A percentile compares a stretch with the other conserved stretches of the same genome.
Evolutionary conservation across 768 basidiomycete genomes (phyloP).

Genomic region (Ephemerocybe angulata): DNA sequence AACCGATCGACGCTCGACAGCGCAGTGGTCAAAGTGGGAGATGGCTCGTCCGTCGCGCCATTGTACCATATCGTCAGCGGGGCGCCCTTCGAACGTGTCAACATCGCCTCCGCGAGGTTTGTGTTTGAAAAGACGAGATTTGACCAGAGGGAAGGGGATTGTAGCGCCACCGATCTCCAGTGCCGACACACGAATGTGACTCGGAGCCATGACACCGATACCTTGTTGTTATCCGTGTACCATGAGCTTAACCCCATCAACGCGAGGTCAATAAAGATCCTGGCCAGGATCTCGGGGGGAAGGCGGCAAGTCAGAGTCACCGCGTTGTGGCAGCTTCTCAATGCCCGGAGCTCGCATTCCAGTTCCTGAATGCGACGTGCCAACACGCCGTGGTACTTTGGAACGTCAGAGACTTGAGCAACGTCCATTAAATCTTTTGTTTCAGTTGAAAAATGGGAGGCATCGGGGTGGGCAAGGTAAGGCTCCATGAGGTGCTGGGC

Average conservation of each 20-base stretch:
- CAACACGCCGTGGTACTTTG: not conserved
- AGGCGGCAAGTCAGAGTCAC: not conserved
- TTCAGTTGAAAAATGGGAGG: not conserved
- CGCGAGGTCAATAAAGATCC: not conserved
- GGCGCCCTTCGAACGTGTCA: not conserved
- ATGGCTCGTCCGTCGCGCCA: not conserved
- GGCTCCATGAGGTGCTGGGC: not conserved
- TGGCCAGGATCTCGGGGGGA: not conserved
- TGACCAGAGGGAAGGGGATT: not conserved
- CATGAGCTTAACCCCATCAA: not conserved
- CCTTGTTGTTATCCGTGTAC: not conserved
- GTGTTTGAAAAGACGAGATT: not conserved
- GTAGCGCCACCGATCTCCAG: not conserved
- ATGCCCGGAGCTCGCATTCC: not conserved
- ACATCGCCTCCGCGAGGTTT: not conserved
- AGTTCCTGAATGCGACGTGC: not conserved
- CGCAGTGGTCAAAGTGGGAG: constrained; percentile 34
- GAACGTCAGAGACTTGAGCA: not conserved
- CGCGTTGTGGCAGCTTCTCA: not conserved
- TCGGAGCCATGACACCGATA: not conserved
- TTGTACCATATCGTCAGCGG: not conserved
- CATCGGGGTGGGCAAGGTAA: too few species aligned
- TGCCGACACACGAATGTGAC: not conserved
- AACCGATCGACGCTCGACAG: constrained; percentile 20
- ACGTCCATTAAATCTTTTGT: not conserved